phyloP scores from a whole-genome alignment of 768 basidiomycete genomes.

The Tubosaeta sp. region DNA sequence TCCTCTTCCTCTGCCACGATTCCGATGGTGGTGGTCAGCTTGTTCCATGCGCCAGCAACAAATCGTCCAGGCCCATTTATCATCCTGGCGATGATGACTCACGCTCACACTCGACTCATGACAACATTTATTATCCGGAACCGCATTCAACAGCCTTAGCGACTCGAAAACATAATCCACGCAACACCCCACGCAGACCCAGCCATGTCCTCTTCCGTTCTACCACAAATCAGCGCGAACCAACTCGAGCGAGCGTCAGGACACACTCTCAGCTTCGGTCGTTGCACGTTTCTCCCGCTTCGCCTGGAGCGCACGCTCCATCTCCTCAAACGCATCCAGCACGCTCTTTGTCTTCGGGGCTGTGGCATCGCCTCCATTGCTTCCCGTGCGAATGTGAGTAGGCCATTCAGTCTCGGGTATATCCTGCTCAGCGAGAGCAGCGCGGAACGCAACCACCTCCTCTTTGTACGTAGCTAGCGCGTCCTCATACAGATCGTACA shows the following conservation, averaged over 20 bases:
- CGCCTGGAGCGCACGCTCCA: slow-evolving; percentile 54
- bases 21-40: not conserved
- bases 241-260: slow-evolving; percentile 24
- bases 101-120: not conserved
- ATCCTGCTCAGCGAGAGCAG: slow-evolving; percentile 41
- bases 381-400: slow-evolving; percentile 33
- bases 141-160: slow-evolving; percentile 9
- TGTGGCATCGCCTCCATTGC: not conserved
- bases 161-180: slow-evolving; percentile 50
- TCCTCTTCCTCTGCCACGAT: slow-evolving; percentile 4
- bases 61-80: not conserved
- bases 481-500: slow-evolving; percentile 85
- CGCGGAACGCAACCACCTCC: slow-evolving; percentile 46
- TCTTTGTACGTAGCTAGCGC: slow-evolving; percentile 58
- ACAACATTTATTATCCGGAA: not conserved
- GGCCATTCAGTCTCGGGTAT: slow-evolving; percentile 71
- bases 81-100: not conserved
- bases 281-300: slow-evolving; percentile 36
- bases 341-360: slow-evolving; percentile 27
- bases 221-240: slow-evolving; percentile 9
- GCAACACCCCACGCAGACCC: slow-evolving; percentile 30
- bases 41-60: slow-evolving; percentile 9
- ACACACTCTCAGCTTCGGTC: slow-evolving; percentile 35
- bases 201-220: slow-evolving; percentile 1
- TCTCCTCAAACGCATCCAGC: slow-evolving; percentile 67